A percentile compares a stretch with the other conserved stretches of the same genome.
Conservation (phyloP, 345 rosid species). For the Atalantia buxifolia region DNA sequence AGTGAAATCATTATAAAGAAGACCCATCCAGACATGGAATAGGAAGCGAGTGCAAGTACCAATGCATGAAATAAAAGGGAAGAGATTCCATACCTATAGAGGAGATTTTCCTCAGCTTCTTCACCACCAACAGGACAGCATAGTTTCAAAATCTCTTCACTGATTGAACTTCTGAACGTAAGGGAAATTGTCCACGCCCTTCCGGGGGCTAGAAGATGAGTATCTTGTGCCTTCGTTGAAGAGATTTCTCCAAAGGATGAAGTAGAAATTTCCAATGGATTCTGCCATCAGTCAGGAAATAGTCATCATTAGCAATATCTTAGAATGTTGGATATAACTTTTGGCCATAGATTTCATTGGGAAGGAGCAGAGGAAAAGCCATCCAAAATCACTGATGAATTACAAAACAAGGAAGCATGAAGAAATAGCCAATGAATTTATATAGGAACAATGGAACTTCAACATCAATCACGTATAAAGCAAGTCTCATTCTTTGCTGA, state of each 20-base stretch:
- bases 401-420: not conserved
- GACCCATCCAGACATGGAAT: not conserved
- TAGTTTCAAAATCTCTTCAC: constrained; percentile 49
- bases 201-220: constrained; percentile 52
- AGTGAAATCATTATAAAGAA: constrained; percentile 3
- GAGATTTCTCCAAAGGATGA: constrained; percentile 30
- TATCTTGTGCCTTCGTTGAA: constrained; percentile 21
- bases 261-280: constrained; percentile 37
- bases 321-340: not conserved
- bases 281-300: constrained; percentile 36
- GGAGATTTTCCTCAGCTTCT: constrained; percentile 44
- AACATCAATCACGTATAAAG: not conserved
- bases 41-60: not conserved
- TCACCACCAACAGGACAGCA: constrained; percentile 31
- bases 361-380: not conserved
- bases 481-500: not conserved
- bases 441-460: not conserved
- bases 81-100: constrained; percentile 54
- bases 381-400: not conserved
- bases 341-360: not conserved
- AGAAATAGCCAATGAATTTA: not conserved
- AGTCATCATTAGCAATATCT: not conserved
- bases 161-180: constrained; percentile 35
- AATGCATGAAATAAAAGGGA: not conserved
- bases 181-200: constrained; percentile 73